Evolutionary conservation across 2,329 filamentous ascomycete species (phyloP).

Genomic region (Trichophyton benhamiae): DNA sequence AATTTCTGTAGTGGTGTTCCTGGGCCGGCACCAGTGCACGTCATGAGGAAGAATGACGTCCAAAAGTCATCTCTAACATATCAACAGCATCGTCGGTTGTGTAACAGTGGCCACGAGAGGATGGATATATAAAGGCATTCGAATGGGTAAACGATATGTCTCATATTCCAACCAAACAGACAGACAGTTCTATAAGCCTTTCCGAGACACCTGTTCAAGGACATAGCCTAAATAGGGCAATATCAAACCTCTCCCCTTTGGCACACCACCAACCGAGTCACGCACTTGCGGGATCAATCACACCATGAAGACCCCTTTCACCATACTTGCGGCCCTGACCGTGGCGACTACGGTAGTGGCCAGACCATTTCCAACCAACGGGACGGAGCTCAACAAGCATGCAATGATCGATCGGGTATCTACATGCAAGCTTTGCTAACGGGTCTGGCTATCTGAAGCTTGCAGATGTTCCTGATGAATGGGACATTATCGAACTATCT

Average conservation of each 20-base stretch:
- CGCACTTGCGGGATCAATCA: background rate
- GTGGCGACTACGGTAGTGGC: background rate
- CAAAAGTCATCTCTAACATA: background rate
- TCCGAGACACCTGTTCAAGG: background rate
- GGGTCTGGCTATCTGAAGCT: conserved; percentile 6
- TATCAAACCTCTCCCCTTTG: background rate
- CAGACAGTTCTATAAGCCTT: background rate
- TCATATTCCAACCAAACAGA: background rate
- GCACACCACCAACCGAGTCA: background rate
- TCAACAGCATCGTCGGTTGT: background rate
- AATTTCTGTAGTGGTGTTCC: background rate
- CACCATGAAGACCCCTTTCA: conserved; percentile 3
- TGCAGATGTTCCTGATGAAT: conserved; percentile 4
- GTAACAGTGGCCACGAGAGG: background rate
- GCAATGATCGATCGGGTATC: conserved; percentile 5
- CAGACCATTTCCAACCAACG: background rate
- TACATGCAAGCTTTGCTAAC: conserved; percentile 8
- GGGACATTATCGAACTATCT: conserved; percentile 7
- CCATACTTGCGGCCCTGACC: background rate
- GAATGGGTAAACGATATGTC: background rate
- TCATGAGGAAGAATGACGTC: background rate
- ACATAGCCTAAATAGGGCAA: background rate
- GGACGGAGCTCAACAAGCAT: background rate
- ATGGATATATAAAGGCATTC: background rate
- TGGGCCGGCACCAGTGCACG: background rate